phyloP scores from a whole-genome alignment of 306 rosid species.

The Oemleria cerasiformis region DNA sequence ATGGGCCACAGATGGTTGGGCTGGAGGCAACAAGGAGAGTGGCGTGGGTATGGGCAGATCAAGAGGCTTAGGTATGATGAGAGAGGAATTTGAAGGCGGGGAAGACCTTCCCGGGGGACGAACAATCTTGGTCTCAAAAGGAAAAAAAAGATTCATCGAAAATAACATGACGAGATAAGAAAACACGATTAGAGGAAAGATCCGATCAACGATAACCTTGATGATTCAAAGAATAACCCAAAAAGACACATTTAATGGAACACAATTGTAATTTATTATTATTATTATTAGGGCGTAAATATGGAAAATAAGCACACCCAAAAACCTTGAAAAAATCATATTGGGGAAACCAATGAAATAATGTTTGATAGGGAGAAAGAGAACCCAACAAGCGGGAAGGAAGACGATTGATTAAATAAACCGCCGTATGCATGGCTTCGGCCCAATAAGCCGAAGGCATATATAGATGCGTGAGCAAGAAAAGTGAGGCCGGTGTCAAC shows the following conservation, averaged over 20 bases:
- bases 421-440: not conserved
- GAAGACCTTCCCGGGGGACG: too few relatives aligned
- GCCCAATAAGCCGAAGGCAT: too few relatives aligned
- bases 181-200: not conserved
- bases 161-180: not conserved
- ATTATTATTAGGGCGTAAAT: not conserved
- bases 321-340: not conserved
- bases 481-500: not conserved
- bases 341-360: not conserved
- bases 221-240: not conserved
- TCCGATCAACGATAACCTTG: not conserved
- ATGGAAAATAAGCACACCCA: not conserved
- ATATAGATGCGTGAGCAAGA: constrained; percentile 10
- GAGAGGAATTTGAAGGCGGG: too few relatives aligned
- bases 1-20: fast-evolving
- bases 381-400: not conserved
- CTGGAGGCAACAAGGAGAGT: fast-evolving
- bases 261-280: not conserved
- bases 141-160: not conserved
- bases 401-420: not conserved
- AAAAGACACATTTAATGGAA: not conserved
- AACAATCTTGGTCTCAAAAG: not conserved
- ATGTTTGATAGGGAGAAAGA: not conserved
- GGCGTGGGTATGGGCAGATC: too few relatives aligned
- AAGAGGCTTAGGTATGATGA: too few relatives aligned